These are phyloP conservation scores for Alloteropsis angusta DNA, from an alignment of 202 grass and related monocot genomes.

Conservation along the genomic window DNA sequence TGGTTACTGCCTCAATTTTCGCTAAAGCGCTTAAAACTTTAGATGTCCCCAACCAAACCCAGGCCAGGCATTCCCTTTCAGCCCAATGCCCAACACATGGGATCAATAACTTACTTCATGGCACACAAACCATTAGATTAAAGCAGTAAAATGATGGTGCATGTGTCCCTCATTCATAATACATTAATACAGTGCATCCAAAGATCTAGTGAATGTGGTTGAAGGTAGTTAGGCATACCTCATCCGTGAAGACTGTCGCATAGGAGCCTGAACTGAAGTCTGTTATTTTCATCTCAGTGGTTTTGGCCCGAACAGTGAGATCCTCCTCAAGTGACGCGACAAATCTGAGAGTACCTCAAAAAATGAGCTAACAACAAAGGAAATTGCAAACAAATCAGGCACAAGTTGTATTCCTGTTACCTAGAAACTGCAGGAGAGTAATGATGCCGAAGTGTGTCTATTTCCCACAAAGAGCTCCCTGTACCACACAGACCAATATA, in stretches of 20 bases:
- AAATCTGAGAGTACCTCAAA: slow-evolving; percentile 43
- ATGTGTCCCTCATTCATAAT: background rate
- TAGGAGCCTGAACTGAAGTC: slow-evolving; percentile 94
- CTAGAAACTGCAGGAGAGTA: slow-evolving; percentile 79
- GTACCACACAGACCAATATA: slow-evolving; percentile 20
- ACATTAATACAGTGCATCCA: background rate
- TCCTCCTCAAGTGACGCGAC: slow-evolving; percentile 82
- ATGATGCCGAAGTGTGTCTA: slow-evolving; percentile 79
- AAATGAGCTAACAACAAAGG: slow-evolving; percentile 14
- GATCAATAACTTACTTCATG: background rate
- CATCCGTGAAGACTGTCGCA: slow-evolving; percentile 86
- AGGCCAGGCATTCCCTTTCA: background rate
- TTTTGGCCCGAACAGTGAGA: slow-evolving; percentile 86
- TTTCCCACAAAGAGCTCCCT: slow-evolving; percentile 97
- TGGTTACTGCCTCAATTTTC: background rate
- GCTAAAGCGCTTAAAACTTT: background rate
- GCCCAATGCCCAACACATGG: background rate
- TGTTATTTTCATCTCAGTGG: slow-evolving; percentile 68
- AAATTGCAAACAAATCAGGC: background rate
- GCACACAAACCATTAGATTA: background rate
- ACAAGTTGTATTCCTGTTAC: slow-evolving; percentile 31
- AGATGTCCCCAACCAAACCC: background rate
- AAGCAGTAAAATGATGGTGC: background rate
- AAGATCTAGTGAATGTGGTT: background rate
- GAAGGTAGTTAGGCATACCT: slow-evolving; percentile 43